These are phyloP conservation scores for Saccharomycopsis fermentans DNA, from an alignment of 805 yeast genomes.

Conservation along the genomic window DNA sequence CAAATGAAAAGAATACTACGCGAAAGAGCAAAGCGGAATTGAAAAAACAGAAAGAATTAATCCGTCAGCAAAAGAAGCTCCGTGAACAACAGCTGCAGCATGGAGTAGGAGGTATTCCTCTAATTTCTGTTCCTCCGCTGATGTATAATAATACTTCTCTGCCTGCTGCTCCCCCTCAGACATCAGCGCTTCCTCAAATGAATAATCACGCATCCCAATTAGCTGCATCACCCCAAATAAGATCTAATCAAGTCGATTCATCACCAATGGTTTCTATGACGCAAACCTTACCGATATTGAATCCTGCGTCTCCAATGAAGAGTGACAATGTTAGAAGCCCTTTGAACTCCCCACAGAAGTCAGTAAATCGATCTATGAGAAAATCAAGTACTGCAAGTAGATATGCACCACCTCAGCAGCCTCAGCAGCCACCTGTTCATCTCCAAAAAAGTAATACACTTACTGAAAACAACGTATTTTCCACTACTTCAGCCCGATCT, in stretches of 20 bases:
- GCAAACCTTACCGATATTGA: background rate
- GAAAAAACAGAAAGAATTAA: slow-evolving; percentile 6
- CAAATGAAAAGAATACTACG: background rate
- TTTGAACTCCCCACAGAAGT: background rate
- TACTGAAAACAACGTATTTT: background rate
- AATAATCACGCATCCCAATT: background rate
- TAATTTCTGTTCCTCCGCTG: background rate
- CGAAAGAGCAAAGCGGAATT: slow-evolving; percentile 10
- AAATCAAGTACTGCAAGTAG: background rate
- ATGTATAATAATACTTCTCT: background rate
- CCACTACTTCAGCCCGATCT: background rate
- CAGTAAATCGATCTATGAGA: background rate
- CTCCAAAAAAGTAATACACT: background rate
- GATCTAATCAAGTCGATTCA: background rate
- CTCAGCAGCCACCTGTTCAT: background rate
- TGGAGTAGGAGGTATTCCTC: background rate
- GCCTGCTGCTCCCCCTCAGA: background rate
- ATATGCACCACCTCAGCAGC: background rate
- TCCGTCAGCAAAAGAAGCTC: slow-evolving; percentile 1
- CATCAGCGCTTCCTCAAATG: background rate
- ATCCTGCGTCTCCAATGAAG: background rate
- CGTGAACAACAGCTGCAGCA: slow-evolving; percentile 3
- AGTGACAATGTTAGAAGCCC: background rate
- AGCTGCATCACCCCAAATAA: background rate
- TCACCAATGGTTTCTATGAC: background rate